Base-by-base conservation (phyloP, 768 basidiomycete genomes). In the Mrakia gelida region DNA sequence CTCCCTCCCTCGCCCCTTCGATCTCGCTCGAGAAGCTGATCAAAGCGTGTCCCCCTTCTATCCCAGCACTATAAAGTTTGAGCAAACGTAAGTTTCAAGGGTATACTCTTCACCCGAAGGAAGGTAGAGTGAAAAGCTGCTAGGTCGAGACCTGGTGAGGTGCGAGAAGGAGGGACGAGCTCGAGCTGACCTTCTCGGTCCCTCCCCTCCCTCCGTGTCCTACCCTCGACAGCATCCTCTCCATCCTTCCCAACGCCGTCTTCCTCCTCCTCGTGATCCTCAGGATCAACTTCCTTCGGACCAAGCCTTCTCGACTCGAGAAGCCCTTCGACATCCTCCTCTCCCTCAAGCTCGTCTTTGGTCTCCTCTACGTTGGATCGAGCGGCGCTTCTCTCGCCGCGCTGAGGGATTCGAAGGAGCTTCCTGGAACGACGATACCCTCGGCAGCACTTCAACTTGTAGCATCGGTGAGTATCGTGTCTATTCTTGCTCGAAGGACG, bases 41-140 rank as follows among this genome's bases (percentile, higher is more conserved):
- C n/a, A n/a, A 8, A n/a, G 26, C 38, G 3, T 38, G 38, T 8
- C 26, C 26, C 5, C 18, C 13, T 59, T n/a, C 7, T 18, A 28
- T 26, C 3, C 9, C 70, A 76, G 75, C 28, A 76, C 75, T 9
- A 30, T 76, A 38, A 18, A 38, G 23, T 76, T 76, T 34, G 75
- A 76, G 43, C 45, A 76, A 54, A 70, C 9, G 75, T 76, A 49
- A 56, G 67, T 26, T 30, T 52, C 18, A 2, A 1, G 0, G 59
- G 59, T 59, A 26, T 7, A 5, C 49, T 52, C 16, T 38, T 38
- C 8, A 38, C 38, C 8, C 38, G 8, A 38, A 3, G 38, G 38
- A 5, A 52, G 49, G 18, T 15, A 13, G 49, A 52, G 15, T 5
- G 49, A 52, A 13, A 10, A 5, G 59, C 13, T 59, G 13, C 10